Percentiles rank a stretch among this genome's conserved stretches.
phyloP scores from a whole-genome alignment of 352 stramenopile genomes.

The Labyrinthula sp. region DNA sequence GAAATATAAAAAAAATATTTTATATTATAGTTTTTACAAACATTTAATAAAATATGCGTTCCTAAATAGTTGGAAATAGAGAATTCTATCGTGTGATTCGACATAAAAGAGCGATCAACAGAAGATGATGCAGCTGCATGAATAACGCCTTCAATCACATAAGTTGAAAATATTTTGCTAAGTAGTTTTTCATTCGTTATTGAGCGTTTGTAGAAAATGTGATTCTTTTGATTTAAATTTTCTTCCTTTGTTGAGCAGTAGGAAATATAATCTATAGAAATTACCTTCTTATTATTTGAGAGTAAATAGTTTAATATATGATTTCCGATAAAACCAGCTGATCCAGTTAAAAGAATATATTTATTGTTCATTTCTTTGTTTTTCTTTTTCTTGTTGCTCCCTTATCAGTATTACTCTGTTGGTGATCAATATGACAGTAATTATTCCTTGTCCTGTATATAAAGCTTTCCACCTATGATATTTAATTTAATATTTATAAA shows the following conservation, averaged over 20 bases:
- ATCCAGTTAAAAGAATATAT: conserved; percentile 87
- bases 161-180: conserved; percentile 68
- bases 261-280: conserved; percentile 70
- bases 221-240: conserved; percentile 46
- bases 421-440: too few species aligned
- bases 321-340: conserved; percentile 83
- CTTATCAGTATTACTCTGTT: too few species aligned
- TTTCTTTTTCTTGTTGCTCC: too few species aligned
- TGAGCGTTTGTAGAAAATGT: conserved; percentile 68
- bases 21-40: conserved; percentile 64
- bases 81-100: conserved; percentile 94
- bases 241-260: conserved; percentile 61
- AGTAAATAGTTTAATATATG: conserved; percentile 85
- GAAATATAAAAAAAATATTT: conserved; percentile 85
- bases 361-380: too few species aligned
- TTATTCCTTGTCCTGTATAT: too few species aligned
- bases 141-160: conserved; percentile 89
- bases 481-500: too few species aligned
- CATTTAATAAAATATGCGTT: conserved; percentile 88
- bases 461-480: too few species aligned
- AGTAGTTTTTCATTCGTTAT: conserved; percentile 78
- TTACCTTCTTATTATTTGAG: conserved; percentile 90
- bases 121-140: conserved; percentile 88
- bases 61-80: conserved; percentile 91
- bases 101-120: conserved; percentile 91